Percentiles rank a stretch among this genome's conserved stretches.
These are phyloP conservation scores for Serendipita sp. DNA, from an alignment of 768 basidiomycete genomes.

Conservation along the genomic window DNA sequence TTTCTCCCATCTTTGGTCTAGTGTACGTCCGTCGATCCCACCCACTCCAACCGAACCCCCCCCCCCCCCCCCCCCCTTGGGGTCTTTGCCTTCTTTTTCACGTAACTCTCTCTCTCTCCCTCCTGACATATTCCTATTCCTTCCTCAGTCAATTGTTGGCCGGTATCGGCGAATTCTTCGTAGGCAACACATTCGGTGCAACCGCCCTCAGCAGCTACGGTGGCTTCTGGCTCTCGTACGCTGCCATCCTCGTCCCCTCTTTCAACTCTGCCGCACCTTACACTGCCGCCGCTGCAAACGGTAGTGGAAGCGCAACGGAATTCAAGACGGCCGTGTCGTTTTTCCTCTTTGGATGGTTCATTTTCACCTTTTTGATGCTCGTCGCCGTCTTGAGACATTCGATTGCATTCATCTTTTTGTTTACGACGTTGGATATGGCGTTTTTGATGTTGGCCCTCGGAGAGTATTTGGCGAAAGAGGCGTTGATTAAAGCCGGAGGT, in stretches of 20 bases:
- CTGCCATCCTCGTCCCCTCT: slow-evolving; percentile 51
- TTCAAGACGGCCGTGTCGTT: slow-evolving; percentile 10
- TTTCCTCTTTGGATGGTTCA: slow-evolving; percentile 4
- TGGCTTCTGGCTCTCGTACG: slow-evolving; percentile 80
- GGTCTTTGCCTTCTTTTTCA: no score
- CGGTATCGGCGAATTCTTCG: not conserved
- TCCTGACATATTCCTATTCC: no score
- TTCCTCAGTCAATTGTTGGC: not conserved
- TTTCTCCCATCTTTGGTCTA: no score
- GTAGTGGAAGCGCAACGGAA: not conserved
- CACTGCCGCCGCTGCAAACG: no score
- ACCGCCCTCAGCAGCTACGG: slow-evolving; percentile 40
- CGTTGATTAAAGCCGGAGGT: not conserved
- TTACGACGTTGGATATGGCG: not conserved
- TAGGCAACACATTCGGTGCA: not conserved
- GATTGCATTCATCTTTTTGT: slow-evolving; percentile 12
- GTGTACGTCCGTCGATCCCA: no score
- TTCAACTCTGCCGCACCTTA: slow-evolving; percentile 47
- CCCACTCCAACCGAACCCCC: no score
- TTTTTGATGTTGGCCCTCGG: not conserved
- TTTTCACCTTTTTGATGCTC: slow-evolving; percentile 4
- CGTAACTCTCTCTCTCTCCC: not conserved
- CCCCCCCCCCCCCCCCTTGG: no score
- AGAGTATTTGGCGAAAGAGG: not conserved
- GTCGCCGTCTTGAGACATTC: slow-evolving; percentile 8